Evolutionary conservation across 768 basidiomycete species (phyloP).

Genomic region (Phylloporus sp.): DNA sequence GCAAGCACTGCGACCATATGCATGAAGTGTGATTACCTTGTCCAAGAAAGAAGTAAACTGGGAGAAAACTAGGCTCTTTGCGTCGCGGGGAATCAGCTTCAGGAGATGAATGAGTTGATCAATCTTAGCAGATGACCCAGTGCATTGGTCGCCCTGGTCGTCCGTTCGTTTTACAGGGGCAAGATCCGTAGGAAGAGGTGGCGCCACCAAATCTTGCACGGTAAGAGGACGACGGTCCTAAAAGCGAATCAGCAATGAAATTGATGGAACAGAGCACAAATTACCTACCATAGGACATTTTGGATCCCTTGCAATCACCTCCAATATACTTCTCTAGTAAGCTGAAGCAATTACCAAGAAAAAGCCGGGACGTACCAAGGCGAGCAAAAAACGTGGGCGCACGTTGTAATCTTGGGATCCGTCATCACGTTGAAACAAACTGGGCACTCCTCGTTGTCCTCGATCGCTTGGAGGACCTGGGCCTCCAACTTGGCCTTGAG

Average conservation of each 20-base stretch:
- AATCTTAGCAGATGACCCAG: conserved; percentile 77
- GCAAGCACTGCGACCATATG: background rate
- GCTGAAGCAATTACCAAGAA: background rate
- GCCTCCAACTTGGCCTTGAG: conserved; percentile 53
- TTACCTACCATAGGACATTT: conserved; percentile 72
- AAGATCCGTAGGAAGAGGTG: conserved; percentile 59
- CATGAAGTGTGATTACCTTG: conserved; percentile 42
- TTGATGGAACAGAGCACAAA: background rate
- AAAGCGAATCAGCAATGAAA: background rate
- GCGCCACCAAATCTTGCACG: conserved; percentile 54
- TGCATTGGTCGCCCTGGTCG: conserved; percentile 37
- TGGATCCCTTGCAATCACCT: conserved; percentile 64
- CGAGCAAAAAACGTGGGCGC: conserved; percentile 68
- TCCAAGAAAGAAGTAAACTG: conserved; percentile 86
- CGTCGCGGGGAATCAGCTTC: conserved; percentile 55
- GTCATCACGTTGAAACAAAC: conserved; percentile 58
- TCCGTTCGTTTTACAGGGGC: conserved; percentile 40
- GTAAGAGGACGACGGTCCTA: conserved; percentile 68
- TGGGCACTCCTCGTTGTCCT: conserved; percentile 81
- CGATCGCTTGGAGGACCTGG: conserved; percentile 59
- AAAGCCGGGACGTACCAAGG: conserved; percentile 45
- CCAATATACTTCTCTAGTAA: conserved; percentile 48
- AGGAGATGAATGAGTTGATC: conserved; percentile 75
- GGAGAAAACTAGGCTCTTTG: conserved; percentile 85
- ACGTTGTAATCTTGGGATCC: conserved; percentile 69